A percentile compares a stretch with the other conserved stretches of the same genome.
Evolutionary conservation across 2,329 filamentous ascomycete species (phyloP).

Genomic region (Colletotrichum eremochloae): DNA sequence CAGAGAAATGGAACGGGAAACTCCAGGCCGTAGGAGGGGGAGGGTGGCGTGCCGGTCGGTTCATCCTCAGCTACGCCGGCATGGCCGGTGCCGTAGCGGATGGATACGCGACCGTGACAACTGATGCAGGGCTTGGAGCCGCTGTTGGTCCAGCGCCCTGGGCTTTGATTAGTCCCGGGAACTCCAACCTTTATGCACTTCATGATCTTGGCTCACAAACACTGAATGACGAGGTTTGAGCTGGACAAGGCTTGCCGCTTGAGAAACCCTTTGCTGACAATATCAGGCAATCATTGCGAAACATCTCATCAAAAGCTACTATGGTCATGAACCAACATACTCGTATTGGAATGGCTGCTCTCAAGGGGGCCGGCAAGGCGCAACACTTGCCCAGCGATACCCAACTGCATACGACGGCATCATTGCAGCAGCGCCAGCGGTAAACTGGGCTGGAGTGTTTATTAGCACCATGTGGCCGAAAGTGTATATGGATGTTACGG

Average conservation of each 20-base stretch:
- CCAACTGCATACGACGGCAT: conserved; percentile 71
- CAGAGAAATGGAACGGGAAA: conserved; percentile 47
- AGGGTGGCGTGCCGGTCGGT: conserved; percentile 42
- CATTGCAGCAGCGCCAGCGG: conserved; percentile 61
- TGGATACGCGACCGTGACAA: conserved; percentile 43
- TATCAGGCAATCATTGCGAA: conserved; percentile 60
- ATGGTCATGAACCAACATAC: conserved; percentile 56
- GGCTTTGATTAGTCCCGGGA: conserved; percentile 41
- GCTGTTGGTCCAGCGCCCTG: conserved; percentile 29
- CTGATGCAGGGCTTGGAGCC: conserved; percentile 41
- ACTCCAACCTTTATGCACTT: conserved; percentile 16
- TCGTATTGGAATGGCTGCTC: conserved; percentile 71
- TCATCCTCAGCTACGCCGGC: conserved; percentile 34
- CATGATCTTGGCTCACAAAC: conserved; percentile 18
- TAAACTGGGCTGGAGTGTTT: conserved; percentile 25
- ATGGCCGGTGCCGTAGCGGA: conserved; percentile 44
- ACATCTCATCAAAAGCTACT: conserved; percentile 61
- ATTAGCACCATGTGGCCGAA: conserved; percentile 20
- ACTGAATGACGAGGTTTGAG: conserved; percentile 17
- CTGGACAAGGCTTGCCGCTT: too few relatives aligned
- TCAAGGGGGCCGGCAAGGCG: conserved; percentile 70
- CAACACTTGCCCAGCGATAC: conserved; percentile 66
- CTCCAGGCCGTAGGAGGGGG: conserved; percentile 49
- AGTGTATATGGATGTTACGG: conserved; percentile 19
- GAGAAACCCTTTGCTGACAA: background rate